Base-by-base conservation (phyloP, 768 basidiomycete species). In the Hydnum rufescens region DNA sequence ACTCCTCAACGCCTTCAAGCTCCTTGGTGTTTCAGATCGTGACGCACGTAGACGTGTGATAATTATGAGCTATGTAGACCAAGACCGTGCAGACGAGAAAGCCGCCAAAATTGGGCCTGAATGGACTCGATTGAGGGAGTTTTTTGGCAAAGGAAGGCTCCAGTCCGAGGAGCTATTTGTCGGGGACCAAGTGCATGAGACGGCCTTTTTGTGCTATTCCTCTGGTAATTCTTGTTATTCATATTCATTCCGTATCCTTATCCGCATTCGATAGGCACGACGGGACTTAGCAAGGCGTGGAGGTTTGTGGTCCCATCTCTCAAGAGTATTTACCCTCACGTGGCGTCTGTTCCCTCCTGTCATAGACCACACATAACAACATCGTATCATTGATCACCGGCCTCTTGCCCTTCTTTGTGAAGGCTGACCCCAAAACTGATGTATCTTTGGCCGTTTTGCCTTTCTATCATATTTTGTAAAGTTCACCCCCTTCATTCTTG, bases 261-360 rank as follows among this genome's bases (percentile, higher is more conserved):
- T 18, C 26, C 30, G 18, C n/a, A n/a, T n/a, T n/a, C n/a, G n/a
- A n/a, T n/a, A n/a, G n/a, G 84, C 3, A 87, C 84, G 1, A 84
- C 81, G 0, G 82, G 84, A 1, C 76, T 77, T 56, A 78, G 85
- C 2, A 89, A 64, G 85, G 74, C 4, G 74, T 76, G 19, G 66
- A 71, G 57, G 69, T 67, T 18, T 55, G 57, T 25, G 31, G 57
- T 25, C 8, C 13, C 44, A 8, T 16, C 25, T 47, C 13, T 25
- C 13, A 28, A 13, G 8, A 13, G 13, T 39, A 13, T 39, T 39
- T 39, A 13, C 36, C 13, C 13, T 39, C 13, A 22, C 44, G 26
- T 13, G 44, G 44, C 44, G 8, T 16, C 44, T 47, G 44, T 13
- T 1, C 26, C 8, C 26, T 25, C 43, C 44, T 29, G n/a, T 28